These are phyloP conservation scores for Cryptomeria japonica DNA, from an alignment of 75 land plant species.

Conservation along the genomic window DNA sequence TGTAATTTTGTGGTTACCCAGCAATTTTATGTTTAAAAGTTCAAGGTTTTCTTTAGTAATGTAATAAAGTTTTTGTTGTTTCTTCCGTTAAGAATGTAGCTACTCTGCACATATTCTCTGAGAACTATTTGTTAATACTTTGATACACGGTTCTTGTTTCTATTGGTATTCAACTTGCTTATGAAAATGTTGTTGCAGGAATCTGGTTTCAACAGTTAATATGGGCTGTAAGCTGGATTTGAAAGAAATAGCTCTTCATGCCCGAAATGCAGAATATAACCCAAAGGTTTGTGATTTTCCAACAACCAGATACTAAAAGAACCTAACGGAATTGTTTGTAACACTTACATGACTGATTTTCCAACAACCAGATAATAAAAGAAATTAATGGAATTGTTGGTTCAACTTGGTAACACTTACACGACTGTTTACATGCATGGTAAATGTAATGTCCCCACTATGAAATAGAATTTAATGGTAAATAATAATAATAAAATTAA, in stretches of 20 bases:
- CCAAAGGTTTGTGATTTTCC: slow-evolving; percentile 64
- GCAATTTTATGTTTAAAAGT: background rate
- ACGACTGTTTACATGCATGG: background rate
- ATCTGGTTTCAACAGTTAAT: slow-evolving; percentile 91
- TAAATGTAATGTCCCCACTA: no score
- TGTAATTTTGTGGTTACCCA: background rate
- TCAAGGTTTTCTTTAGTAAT: background rate
- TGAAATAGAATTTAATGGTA: no score
- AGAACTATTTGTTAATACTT: background rate
- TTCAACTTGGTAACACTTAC: no score
- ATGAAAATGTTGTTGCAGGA: slow-evolving; percentile 39
- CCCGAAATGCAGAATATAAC: slow-evolving; percentile 95
- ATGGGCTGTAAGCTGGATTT: slow-evolving; percentile 86
- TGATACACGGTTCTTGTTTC: background rate
- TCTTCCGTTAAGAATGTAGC: background rate
- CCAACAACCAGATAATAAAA: no score
- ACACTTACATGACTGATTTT: background rate
- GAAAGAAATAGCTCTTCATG: slow-evolving; percentile 78
- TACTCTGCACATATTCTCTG: background rate
- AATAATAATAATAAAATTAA: no score
- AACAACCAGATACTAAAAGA: background rate
- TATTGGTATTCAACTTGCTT: background rate
- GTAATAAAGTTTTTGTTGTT: background rate
- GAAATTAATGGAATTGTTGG: no score
- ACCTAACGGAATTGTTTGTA: background rate